Conservation (phyloP, 2,329 filamentous ascomycete genomes). For the Fusarium brachygibbosum region DNA sequence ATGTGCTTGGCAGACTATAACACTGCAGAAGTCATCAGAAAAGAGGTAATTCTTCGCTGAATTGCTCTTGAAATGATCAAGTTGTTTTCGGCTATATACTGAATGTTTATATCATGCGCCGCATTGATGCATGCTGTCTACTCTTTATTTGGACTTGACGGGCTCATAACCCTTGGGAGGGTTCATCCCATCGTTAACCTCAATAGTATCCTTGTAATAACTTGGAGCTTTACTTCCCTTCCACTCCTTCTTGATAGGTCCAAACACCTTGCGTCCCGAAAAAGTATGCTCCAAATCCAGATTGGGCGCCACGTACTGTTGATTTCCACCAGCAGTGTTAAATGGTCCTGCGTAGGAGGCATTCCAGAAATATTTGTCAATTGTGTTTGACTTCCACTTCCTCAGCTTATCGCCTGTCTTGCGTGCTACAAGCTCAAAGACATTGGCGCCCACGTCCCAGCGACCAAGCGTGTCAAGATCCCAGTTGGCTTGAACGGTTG, state of each 20-base stretch:
- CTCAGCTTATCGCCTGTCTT: conserved; percentile 69
- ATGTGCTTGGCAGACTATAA: neutral
- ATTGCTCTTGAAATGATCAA: neutral
- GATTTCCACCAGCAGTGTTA: conserved; percentile 55
- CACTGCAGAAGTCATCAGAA: neutral
- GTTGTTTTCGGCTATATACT: neutral
- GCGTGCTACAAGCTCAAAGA: conserved; percentile 72
- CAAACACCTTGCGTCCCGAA: conserved; percentile 54
- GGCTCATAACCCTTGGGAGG: conserved; percentile 58
- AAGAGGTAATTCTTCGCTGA: neutral
- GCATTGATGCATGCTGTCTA: neutral
- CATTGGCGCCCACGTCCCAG: conserved; percentile 79
- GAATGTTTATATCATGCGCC: neutral
- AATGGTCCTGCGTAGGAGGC: conserved; percentile 66
- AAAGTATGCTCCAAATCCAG: conserved; percentile 52
- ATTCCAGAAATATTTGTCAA: conserved; percentile 65
- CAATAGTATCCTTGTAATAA: conserved; percentile 59
- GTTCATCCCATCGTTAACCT: conserved; percentile 59
- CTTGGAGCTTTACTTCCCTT: conserved; percentile 54
- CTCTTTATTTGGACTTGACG: conserved; percentile 26
- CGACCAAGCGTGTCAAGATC: conserved; percentile 76
- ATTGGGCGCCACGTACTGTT: conserved; percentile 58
- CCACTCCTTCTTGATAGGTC: conserved; percentile 57
- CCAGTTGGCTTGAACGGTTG: conserved; percentile 79
- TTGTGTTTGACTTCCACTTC: conserved; percentile 52